Evolutionary conservation across 139 green algal genomes (phyloP).

Genomic region (Mychonastes homosphaera): DNA sequence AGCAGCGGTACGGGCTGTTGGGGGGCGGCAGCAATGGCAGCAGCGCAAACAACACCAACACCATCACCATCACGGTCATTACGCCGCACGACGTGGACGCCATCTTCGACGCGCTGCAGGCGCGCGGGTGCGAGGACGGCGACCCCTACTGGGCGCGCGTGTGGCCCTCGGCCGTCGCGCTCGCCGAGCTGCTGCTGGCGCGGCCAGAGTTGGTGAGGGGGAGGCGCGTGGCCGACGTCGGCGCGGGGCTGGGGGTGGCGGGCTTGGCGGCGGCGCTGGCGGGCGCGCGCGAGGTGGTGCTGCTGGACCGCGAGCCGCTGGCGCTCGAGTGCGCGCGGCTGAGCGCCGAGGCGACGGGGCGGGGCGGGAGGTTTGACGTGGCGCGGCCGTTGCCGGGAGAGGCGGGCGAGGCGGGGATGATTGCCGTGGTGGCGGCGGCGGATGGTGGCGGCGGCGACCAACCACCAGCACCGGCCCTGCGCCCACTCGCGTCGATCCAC

Average conservation of each 20-base stretch:
- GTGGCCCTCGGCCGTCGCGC: slow-evolving; percentile 68
- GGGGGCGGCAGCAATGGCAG: too few species aligned
- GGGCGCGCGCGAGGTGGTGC: slow-evolving; percentile 51
- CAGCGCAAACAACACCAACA: background rate
- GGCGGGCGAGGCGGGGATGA: background rate
- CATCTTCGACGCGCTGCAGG: too few species aligned
- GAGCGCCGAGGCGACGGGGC: slow-evolving; percentile 25
- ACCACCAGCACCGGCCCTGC: background rate
- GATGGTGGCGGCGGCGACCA: background rate
- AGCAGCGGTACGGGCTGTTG: background rate
- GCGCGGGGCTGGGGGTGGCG: slow-evolving; percentile 54
- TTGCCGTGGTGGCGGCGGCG: background rate
- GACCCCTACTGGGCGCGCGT: slow-evolving; percentile 60
- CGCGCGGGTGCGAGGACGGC: too few species aligned
- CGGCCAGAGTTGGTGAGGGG: slow-evolving; percentile 41
- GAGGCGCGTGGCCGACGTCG: slow-evolving; percentile 17
- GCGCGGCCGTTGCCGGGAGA: background rate
- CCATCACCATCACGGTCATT: too few species aligned
- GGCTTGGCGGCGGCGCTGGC: slow-evolving; percentile 58
- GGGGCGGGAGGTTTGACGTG: background rate
- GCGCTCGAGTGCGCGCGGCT: slow-evolving; percentile 63
- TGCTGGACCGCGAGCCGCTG: slow-evolving; percentile 70
- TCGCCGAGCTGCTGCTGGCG: slow-evolving; percentile 46
- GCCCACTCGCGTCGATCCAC: background rate
- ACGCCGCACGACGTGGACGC: too few species aligned